These are phyloP conservation scores for Cardamine resedifolia DNA, from an alignment of 345 rosid genomes.

Conservation along the genomic window DNA sequence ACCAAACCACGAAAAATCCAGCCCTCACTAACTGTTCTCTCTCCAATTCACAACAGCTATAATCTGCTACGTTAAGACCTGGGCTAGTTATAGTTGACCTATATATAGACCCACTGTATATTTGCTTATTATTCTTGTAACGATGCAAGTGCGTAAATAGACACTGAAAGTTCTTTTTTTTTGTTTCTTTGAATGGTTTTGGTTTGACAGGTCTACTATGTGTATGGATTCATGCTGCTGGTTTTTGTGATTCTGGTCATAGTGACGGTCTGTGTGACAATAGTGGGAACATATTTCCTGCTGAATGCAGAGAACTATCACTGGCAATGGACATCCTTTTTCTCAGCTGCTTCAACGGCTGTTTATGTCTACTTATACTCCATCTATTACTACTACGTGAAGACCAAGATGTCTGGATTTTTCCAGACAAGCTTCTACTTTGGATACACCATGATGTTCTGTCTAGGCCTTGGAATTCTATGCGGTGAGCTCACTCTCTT, in stretches of 20 bases:
- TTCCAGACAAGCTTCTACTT: conserved; percentile 97
- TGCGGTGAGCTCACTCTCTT: conserved; percentile 62
- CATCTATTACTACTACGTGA: conserved; percentile 82
- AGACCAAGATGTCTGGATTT: conserved; percentile 97
- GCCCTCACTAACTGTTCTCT: background rate
- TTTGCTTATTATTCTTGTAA: background rate
- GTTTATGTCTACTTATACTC: conserved; percentile 89
- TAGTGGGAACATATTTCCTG: conserved; percentile 89
- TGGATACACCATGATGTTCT: conserved; percentile 95
- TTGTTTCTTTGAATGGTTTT: background rate
- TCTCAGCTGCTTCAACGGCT: conserved; percentile 94
- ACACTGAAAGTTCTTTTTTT: background rate
- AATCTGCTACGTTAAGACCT: background rate
- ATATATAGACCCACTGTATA: background rate
- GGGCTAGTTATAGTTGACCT: background rate
- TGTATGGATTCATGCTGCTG: conserved; percentile 87
- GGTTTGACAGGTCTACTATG: conserved; percentile 77
- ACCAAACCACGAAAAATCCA: background rate
- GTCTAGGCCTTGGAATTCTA: conserved; percentile 90
- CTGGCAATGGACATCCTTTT: conserved; percentile 98
- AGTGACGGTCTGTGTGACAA: conserved; percentile 88
- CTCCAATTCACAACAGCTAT: background rate
- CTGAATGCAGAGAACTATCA: conserved; percentile 95
- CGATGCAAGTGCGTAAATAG: too few relatives aligned
- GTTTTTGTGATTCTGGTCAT: conserved; percentile 85